These are phyloP conservation scores for Pseudocercospora fijiensis DNA, from an alignment of 2,329 filamentous ascomycete species.

Conservation along the genomic window DNA sequence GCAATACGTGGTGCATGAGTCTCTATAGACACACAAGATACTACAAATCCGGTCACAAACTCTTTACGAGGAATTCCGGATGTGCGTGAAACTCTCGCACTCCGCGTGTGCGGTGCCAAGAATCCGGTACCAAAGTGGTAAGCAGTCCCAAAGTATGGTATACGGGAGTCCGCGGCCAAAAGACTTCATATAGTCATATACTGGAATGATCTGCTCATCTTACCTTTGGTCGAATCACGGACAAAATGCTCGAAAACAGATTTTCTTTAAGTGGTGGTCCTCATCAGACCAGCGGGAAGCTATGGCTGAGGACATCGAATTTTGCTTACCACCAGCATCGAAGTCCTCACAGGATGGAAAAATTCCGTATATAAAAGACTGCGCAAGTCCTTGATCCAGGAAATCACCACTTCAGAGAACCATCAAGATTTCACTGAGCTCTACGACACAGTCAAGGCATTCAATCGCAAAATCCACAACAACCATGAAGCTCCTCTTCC, in stretches of 20 bases:
- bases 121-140: neutral
- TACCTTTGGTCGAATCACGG: too few relatives aligned
- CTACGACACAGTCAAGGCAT: neutral
- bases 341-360: neutral
- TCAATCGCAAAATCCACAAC: neutral
- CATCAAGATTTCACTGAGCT: neutral
- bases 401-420: neutral
- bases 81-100: neutral
- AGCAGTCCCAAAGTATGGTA: neutral
- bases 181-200: neutral
- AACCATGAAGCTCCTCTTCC: constrained; percentile 52
- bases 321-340: neutral
- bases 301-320: neutral
- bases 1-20: neutral
- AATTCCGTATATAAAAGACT: neutral
- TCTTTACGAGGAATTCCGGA: neutral
- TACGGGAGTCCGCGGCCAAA: too few relatives aligned
- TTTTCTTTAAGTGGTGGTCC: neutral
- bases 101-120: neutral
- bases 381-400: neutral
- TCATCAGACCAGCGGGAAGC: neutral
- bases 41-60: neutral
- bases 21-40: neutral
- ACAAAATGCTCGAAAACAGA: neutral
- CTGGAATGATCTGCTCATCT: too few relatives aligned